These are phyloP conservation scores for Diatrype stigma DNA, from an alignment of 2,329 filamentous ascomycete species.

Conservation along the genomic window DNA sequence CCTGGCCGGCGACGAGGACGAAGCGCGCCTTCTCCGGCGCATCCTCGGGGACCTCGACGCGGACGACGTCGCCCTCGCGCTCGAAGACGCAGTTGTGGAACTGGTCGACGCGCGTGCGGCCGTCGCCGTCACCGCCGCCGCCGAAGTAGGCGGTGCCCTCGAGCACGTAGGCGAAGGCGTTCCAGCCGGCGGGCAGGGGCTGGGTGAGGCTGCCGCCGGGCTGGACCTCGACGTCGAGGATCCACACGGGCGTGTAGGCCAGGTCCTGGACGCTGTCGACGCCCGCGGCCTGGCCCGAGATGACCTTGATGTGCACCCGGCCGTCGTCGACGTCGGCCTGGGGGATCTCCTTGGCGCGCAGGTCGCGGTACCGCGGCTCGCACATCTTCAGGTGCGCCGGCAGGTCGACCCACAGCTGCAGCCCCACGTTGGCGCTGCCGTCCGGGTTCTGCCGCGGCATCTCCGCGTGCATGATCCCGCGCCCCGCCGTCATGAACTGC, in stretches of 20 bases:
- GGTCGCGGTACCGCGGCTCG: constrained; percentile 88
- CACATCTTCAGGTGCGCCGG: constrained; percentile 77
- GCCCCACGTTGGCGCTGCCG: constrained; percentile 73
- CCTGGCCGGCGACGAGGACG: constrained; percentile 66
- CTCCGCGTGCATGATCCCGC: constrained; percentile 90
- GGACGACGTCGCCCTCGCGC: constrained; percentile 69
- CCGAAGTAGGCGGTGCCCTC: constrained; percentile 66
- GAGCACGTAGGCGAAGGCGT: constrained; percentile 85
- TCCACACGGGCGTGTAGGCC: constrained; percentile 96
- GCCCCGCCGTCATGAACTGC: constrained; percentile 96
- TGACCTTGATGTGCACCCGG: constrained; percentile 83
- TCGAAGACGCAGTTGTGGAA: constrained; percentile 92
- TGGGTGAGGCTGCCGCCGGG: constrained; percentile 78
- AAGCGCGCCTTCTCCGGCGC: constrained; percentile 50
- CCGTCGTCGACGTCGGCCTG: constrained; percentile 64
- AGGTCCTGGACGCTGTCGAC: constrained; percentile 85
- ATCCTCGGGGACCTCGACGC: constrained; percentile 62
- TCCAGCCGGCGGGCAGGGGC: constrained; percentile 75
- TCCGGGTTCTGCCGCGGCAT: constrained; percentile 82
- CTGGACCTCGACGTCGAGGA: constrained; percentile 75
- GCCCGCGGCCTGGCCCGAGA: constrained; percentile 78
- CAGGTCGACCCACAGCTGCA: constrained; percentile 95
- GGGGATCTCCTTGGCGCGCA: constrained; percentile 76
- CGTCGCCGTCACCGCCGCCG: constrained; percentile 46
- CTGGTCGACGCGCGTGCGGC: constrained; percentile 53